Percentiles rank a stretch among this genome's conserved stretches.
Conservation (phyloP, 1,284 basidiomycete species). For the Inonotus hispidus region DNA sequence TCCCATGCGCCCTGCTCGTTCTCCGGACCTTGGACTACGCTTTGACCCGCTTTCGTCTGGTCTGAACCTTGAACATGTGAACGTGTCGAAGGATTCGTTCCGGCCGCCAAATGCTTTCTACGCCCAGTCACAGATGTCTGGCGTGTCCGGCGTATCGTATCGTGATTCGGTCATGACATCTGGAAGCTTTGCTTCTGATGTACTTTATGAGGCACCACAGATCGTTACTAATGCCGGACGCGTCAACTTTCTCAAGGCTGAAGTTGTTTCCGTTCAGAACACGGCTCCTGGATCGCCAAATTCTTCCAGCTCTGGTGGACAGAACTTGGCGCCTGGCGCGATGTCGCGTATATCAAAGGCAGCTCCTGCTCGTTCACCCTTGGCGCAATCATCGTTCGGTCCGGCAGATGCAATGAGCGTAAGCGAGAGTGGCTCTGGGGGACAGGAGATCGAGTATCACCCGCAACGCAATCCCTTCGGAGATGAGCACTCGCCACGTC, state of each 20-base stretch:
- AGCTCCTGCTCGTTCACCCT: constrained; percentile 46
- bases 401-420: constrained; percentile 51
- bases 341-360: constrained; percentile 37
- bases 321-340: constrained; percentile 22
- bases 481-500: constrained; percentile 45
- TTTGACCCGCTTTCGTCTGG: constrained; percentile 24
- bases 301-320: constrained; percentile 21
- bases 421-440: constrained; percentile 34
- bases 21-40: constrained; percentile 42
- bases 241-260: constrained; percentile 70
- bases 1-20: constrained; percentile 57
- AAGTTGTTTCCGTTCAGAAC: constrained; percentile 61
- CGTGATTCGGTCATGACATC: constrained; percentile 68
- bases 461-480: constrained; percentile 53
- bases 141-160: constrained; percentile 45
- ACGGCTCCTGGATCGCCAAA: constrained; percentile 31
- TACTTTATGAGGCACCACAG: constrained; percentile 73
- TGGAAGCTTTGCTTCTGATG: constrained; percentile 69
- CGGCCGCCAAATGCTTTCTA: constrained; percentile 35
- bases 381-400: constrained; percentile 68
- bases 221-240: constrained; percentile 65
- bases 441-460: constrained; percentile 20
- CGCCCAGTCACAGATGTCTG: constrained; percentile 50
- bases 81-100: constrained; percentile 49
- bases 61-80: constrained; percentile 59